These are phyloP conservation scores for Boletus rubropictus DNA, from an alignment of 768 basidiomycete genomes.

Conservation along the genomic window DNA sequence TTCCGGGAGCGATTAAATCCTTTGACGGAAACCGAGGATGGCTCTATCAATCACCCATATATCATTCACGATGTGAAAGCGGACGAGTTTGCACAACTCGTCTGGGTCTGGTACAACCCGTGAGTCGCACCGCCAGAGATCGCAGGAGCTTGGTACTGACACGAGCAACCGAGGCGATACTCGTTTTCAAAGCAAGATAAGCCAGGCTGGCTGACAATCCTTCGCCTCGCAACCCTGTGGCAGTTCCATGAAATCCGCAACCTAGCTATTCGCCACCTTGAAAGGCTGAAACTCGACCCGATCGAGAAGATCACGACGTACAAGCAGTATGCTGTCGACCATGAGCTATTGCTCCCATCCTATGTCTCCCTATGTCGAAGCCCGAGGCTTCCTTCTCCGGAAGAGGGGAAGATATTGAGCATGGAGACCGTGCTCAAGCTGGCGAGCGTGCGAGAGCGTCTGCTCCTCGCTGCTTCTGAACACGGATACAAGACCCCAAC, in stretches of 20 bases:
- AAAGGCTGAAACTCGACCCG: slow-evolving; percentile 39
- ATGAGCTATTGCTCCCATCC: slow-evolving; percentile 42
- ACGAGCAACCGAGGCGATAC: slow-evolving; percentile 38
- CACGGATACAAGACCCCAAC: slow-evolving; percentile 27
- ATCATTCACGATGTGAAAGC: slow-evolving; percentile 26
- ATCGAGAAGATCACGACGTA: slow-evolving; percentile 55
- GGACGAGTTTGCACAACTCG: slow-evolving; percentile 39
- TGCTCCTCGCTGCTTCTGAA: slow-evolving; percentile 31
- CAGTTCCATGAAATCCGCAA: slow-evolving; percentile 43
- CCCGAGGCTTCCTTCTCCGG: slow-evolving; percentile 42
- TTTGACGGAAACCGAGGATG: not conserved
- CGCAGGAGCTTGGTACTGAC: not conserved
- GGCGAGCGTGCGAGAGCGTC: slow-evolving; percentile 47
- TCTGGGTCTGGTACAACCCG: slow-evolving; percentile 53
- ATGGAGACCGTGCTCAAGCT: slow-evolving; percentile 50
- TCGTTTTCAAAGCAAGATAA: slow-evolving; percentile 47
- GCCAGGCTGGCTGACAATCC: slow-evolving; percentile 49
- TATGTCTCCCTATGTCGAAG: slow-evolving; percentile 51
- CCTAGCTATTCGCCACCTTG: slow-evolving; percentile 52
- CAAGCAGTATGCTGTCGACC: slow-evolving; percentile 46
- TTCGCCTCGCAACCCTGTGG: slow-evolving; percentile 53
- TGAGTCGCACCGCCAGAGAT: slow-evolving; percentile 1
- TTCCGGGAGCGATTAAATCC: slow-evolving; percentile 26
- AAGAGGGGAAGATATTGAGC: slow-evolving; percentile 54
- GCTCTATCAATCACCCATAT: slow-evolving; percentile 1